Evolutionary conservation across 179 eudicot species (phyloP).

Genomic region (Gypsophila paniculata): DNA sequence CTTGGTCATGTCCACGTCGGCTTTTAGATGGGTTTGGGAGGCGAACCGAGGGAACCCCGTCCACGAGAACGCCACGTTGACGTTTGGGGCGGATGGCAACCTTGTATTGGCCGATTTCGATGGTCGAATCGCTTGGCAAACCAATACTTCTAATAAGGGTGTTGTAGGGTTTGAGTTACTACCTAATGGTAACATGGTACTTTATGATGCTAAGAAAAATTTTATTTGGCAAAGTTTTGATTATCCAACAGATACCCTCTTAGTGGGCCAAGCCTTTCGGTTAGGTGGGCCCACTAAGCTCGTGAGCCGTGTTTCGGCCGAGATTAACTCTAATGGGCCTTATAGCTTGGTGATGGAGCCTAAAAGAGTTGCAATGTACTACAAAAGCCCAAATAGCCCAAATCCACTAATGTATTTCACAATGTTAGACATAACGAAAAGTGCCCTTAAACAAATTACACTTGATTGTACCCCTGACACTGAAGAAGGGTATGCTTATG

Average conservation of each 20-base stretch:
- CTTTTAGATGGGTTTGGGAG: constrained; percentile 46
- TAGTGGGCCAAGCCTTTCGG: constrained; percentile 46
- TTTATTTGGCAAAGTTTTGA: constrained; percentile 63
- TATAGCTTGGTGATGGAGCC: constrained; percentile 38
- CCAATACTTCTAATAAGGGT: constrained; percentile 33
- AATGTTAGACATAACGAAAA: constrained; percentile 14
- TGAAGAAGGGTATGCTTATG: constrained; percentile 29
- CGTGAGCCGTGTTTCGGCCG: constrained; percentile 35
- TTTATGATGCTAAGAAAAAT: constrained; percentile 33
- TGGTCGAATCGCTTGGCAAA: constrained; percentile 38
- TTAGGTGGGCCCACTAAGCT: constrained; percentile 33
- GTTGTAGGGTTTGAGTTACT: constrained; percentile 36
- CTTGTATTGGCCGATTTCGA: constrained; percentile 37
- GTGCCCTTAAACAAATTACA: constrained; percentile 21
- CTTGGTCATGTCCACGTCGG: constrained; percentile 32
- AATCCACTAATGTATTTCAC: constrained; percentile 32
- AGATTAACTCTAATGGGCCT: constrained; percentile 38
- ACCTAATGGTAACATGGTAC: constrained; percentile 52
- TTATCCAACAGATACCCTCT: constrained; percentile 49
- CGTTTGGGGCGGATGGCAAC: constrained; percentile 34
- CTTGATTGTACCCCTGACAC: constrained; percentile 26
- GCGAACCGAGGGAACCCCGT: constrained; percentile 43
- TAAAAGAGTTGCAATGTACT: constrained; percentile 38
- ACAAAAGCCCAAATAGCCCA: constrained; percentile 32
- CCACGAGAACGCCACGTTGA: constrained; percentile 30